These are phyloP conservation scores for Wickerhamomyces sydowiorum DNA, from an alignment of 805 yeast genomes.

Conservation along the genomic window DNA sequence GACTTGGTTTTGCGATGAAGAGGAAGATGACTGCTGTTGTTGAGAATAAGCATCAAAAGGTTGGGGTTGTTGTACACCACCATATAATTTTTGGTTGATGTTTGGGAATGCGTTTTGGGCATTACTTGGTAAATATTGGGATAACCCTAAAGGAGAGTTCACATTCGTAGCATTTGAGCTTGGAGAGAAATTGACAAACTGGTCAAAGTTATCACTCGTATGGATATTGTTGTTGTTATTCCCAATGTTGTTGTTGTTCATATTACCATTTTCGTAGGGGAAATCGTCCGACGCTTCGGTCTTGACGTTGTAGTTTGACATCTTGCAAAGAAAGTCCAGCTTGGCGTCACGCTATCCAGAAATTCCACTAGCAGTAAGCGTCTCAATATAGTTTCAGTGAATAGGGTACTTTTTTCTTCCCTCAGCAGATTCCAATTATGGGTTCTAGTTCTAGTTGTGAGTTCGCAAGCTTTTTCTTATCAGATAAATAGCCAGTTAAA, in stretches of 20 bases:
- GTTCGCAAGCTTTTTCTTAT: neutral
- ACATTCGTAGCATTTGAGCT: slow-evolving; percentile 9
- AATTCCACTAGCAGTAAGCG: no score
- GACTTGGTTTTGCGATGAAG: neutral
- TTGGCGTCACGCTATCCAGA: neutral
- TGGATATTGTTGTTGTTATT: neutral
- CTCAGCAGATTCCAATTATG: no score
- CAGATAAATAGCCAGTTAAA: neutral
- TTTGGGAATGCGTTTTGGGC: slow-evolving; percentile 1
- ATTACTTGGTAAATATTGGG: no score
- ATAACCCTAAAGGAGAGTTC: neutral
- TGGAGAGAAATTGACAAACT: slow-evolving; percentile 16
- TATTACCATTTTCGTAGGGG: neutral
- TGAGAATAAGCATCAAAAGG: neutral
- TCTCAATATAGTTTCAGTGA: no score
- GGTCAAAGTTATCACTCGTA: slow-evolving; percentile 9
- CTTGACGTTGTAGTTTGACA: neutral
- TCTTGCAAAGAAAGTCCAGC: neutral
- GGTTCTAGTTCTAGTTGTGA: no score
- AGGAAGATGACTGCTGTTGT: neutral
- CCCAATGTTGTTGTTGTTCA: neutral
- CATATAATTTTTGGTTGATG: neutral
- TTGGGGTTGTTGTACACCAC: slow-evolving; percentile 1
- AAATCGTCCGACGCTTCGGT: neutral
- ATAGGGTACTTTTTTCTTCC: no score